Conservation (phyloP, 73 alveolate genomes). For the Paramecium caudatum region DNA sequence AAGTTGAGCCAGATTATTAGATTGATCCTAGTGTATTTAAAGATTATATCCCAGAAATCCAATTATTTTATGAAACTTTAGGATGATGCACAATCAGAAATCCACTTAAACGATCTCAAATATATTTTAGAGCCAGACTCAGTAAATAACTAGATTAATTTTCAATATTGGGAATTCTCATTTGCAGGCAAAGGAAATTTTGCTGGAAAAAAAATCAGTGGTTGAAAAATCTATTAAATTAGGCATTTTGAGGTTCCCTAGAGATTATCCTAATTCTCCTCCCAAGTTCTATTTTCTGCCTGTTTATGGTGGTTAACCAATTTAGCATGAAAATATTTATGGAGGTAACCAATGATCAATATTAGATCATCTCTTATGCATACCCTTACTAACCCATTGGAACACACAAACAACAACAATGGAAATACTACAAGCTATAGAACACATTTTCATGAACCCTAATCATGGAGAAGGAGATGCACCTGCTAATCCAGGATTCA, state of each 20-base stretch:
- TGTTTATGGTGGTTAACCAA: background rate
- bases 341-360: background rate
- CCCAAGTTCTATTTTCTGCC: background rate
- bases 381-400: constrained; percentile 4
- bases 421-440: constrained; percentile 19
- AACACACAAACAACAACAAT: background rate
- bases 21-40: no score
- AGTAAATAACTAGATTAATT: no score
- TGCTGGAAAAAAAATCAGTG: background rate
- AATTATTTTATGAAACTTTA: no score
- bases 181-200: background rate
- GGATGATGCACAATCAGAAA: no score
- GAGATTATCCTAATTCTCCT: background rate
- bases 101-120: no score
- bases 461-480: background rate
- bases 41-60: no score
- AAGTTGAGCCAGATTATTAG: no score
- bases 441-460: background rate
- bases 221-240: no score
- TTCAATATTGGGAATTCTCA: background rate
- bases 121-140: no score
- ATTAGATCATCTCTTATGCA: constrained; percentile 3
- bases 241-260: background rate
- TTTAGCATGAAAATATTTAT: background rate
- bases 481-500: background rate